These are phyloP conservation scores for Leccinum glutinopallens DNA, from an alignment of 1,284 basidiomycete species.

Conservation along the genomic window DNA sequence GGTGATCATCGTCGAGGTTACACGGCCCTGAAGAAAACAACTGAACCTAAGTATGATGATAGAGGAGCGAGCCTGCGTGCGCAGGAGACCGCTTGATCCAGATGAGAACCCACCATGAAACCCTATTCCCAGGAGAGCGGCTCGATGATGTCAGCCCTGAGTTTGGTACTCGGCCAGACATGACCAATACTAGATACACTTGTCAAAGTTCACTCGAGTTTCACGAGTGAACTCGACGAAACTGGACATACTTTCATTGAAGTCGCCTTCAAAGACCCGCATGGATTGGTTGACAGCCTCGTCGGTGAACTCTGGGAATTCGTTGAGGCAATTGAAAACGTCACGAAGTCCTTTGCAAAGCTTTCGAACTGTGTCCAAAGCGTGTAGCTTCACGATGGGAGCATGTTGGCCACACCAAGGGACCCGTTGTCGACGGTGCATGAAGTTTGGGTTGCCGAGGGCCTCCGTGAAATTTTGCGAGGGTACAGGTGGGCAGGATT, in stretches of 20 bases:
- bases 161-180: conserved; percentile 38
- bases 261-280: conserved; percentile 50
- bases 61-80: conserved; percentile 23
- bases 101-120: conserved; percentile 55
- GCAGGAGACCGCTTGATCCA: conserved; percentile 61
- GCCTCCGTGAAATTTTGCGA: conserved; percentile 36
- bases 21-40: conserved; percentile 37
- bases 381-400: conserved; percentile 31
- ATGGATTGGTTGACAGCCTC: conserved; percentile 57
- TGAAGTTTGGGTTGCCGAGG: conserved; percentile 39
- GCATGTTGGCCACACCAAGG: conserved; percentile 37
- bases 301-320: conserved; percentile 59
- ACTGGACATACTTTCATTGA: conserved; percentile 42
- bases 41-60: conserved; percentile 25
- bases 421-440: conserved; percentile 36
- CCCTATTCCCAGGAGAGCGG: conserved; percentile 57
- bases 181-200: conserved; percentile 35
- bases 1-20: conserved; percentile 72
- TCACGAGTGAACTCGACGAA: conserved; percentile 4
- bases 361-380: conserved; percentile 41
- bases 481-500: conserved; percentile 37
- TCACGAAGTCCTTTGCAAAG: conserved; percentile 51
- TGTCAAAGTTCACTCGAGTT: conserved; percentile 15
- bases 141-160: conserved; percentile 38
- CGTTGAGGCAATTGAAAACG: conserved; percentile 56